Conservation (phyloP, 176 grass and related monocot species). For the Juncus inflexus region DNA sequence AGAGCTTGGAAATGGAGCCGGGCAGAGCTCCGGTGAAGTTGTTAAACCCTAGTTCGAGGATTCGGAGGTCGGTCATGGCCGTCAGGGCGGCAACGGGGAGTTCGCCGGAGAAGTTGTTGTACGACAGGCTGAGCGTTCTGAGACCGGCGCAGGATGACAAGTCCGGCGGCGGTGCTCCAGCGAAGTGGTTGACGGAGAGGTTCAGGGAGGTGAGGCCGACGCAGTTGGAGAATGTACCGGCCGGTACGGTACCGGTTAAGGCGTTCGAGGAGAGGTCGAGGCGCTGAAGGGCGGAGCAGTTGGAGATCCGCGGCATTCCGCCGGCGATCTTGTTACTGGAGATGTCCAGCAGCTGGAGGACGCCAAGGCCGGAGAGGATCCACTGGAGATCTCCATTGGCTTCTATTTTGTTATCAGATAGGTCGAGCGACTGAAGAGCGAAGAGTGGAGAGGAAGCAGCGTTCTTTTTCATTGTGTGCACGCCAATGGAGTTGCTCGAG, state of each 20-base stretch:
- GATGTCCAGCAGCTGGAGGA: slow-evolving; percentile 53
- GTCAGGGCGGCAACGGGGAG: slow-evolving; percentile 42
- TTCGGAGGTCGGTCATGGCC: slow-evolving; percentile 44
- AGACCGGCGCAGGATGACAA: slow-evolving; percentile 46
- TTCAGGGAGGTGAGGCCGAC: slow-evolving; percentile 45
- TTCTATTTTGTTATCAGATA: slow-evolving; percentile 71
- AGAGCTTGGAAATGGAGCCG: slow-evolving; percentile 42
- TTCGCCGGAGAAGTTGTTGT: slow-evolving; percentile 87
- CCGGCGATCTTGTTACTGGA: slow-evolving; percentile 57
- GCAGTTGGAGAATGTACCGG: slow-evolving; percentile 47
- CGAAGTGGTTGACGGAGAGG: slow-evolving; percentile 73
- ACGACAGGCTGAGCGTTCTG: slow-evolving; percentile 52
- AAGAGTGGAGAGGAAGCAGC: slow-evolving; percentile 20
- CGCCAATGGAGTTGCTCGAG: slow-evolving; percentile 51
- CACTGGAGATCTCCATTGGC: slow-evolving; percentile 47
- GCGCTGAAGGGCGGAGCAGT: slow-evolving; percentile 66
- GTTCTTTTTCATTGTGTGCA: not conserved
- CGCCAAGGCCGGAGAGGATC: slow-evolving; percentile 51
- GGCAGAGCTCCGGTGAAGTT: slow-evolving; percentile 58
- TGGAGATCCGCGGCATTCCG: slow-evolving; percentile 45
- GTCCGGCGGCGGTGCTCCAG: slow-evolving; percentile 52
- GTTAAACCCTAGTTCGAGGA: slow-evolving; percentile 72
- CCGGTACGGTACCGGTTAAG: slow-evolving; percentile 40
- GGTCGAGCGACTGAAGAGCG: slow-evolving; percentile 50
- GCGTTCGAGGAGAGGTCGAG: slow-evolving; percentile 80